Base-by-base conservation (phyloP, 306 rosid species). In the Acacia acuminata region DNA sequence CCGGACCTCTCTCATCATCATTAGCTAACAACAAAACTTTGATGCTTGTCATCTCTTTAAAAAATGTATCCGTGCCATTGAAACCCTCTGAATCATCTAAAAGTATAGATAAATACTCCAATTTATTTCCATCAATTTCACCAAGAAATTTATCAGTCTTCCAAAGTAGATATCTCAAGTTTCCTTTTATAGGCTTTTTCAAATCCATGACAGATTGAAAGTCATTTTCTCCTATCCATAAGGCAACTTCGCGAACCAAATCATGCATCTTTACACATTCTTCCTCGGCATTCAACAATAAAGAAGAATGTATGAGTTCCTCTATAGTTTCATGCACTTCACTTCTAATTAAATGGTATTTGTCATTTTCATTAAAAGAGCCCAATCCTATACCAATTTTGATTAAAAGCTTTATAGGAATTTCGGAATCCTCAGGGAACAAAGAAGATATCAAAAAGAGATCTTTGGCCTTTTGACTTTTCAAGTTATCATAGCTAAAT, bases 181-280 rank as follows among this genome's bases (percentile, higher is more conserved):
- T 44, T 25, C 11, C 44, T 1, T 12, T 16, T 78, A 44, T 1
- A 77, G 42, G 53, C 40, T 0, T 63, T 27, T 61, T 61, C 10
- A 48, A 15, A n/a, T 16, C 3, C 6, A 5, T 10, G 3, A 74
- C 10, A 3, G 3, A 4, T n/a, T 73, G 75, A 42, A 32, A 12
- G 17, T 42, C 48, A 0, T 36, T 4, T 1, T 58, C 16, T 24
- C 68, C 40, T 16, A 84, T 75, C 32, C 19, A 3, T 3, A 30
- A 66, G 8, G 77, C 85, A 24, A 81, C 67, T 30, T 64, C 32
- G 0, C 76, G 87, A 71, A 77, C 67, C 20, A 81, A 10, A 45
- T 81, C 88, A 44, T 85, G 85, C 88, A 85, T 44, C 74, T 77
- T 81, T 36, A 85, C 73, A 71, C 0, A 0, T 0, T 61, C 17